These are phyloP conservation scores for Niebla homalea DNA, from an alignment of 495 filamentous ascomycete species.

Conservation along the genomic window DNA sequence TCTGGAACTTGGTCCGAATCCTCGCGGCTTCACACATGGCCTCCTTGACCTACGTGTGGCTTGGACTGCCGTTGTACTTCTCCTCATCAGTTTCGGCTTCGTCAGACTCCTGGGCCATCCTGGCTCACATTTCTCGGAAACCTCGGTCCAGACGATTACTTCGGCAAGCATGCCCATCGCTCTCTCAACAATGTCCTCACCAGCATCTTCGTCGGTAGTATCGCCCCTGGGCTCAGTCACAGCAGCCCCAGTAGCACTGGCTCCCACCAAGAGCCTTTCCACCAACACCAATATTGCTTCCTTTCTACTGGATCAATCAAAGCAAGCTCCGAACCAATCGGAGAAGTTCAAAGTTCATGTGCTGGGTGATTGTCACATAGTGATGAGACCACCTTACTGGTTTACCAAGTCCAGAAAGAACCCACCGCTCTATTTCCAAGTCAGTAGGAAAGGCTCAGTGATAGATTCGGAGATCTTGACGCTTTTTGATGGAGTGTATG, in stretches of 20 bases:
- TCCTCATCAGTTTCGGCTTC: not conserved
- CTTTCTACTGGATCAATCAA: slow-evolving; percentile 20
- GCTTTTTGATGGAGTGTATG: slow-evolving; percentile 46
- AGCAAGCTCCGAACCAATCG: slow-evolving; percentile 22
- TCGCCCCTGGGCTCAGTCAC: not conserved
- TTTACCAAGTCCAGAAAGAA: slow-evolving; percentile 34
- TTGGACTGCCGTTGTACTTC: not conserved
- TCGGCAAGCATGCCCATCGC: not conserved
- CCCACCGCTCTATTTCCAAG: slow-evolving; percentile 37
- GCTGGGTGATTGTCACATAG: slow-evolving; percentile 46
- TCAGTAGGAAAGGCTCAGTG: slow-evolving; percentile 28
- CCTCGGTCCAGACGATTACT: not conserved
- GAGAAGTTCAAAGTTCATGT: slow-evolving; percentile 47
- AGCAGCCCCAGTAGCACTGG: slow-evolving; percentile 12
- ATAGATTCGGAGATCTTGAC: slow-evolving; percentile 38
- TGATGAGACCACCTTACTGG: slow-evolving; percentile 42
- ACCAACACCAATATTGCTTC: slow-evolving; percentile 21
- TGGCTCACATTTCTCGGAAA: not conserved
- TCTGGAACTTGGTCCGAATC: not conserved
- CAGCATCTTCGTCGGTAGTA: slow-evolving; percentile 5
- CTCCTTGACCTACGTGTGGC: not conserved
- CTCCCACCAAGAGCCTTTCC: slow-evolving; percentile 5
- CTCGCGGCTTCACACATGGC: not conserved
- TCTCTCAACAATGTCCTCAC: slow-evolving; percentile 10
- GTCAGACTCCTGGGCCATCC: not conserved